A percentile compares a stretch with the other conserved stretches of the same genome.
phyloP scores from a whole-genome alignment of 73 alveolate genomes.

The Tetrahymena malaccensis region DNA sequence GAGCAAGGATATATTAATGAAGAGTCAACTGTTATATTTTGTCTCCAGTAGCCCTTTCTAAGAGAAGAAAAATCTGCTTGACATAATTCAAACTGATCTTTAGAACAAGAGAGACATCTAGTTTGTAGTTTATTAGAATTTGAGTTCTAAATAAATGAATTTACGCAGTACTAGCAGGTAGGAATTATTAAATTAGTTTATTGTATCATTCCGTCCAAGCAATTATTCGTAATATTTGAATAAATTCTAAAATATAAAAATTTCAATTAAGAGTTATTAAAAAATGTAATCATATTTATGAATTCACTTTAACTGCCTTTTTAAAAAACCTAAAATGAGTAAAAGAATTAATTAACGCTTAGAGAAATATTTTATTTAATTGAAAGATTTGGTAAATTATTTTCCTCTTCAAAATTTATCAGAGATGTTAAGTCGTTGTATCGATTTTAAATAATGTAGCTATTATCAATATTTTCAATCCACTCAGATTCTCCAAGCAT shows the following conservation, averaged over 20 bases:
- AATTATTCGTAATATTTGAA: neutral
- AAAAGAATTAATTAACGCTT: no score
- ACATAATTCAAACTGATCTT: neutral
- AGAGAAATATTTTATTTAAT: neutral
- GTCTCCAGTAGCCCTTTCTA: neutral
- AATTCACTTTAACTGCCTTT: neutral
- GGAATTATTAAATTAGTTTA: neutral
- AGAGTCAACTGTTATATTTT: neutral
- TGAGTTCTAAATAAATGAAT: neutral
- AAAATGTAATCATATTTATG: no score
- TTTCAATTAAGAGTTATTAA: neutral
- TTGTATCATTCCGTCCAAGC: neutral
- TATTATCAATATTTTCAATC: neutral
- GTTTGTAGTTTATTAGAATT: neutral
- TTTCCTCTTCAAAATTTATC: no score
- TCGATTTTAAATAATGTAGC: neutral
- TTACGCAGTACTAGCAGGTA: neutral
- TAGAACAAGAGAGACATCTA: neutral
- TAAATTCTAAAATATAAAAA: neutral
- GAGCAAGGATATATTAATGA: neutral
- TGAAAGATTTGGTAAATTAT: neutral
- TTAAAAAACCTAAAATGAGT: neutral
- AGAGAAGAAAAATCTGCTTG: neutral
- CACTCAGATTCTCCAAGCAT: neutral
- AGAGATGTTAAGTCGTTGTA: neutral